Percentiles rank a stretch among this genome's conserved stretches.
These are phyloP conservation scores for Phytophthora pinifolia DNA, from an alignment of 352 stramenopile species.

Conservation along the genomic window DNA sequence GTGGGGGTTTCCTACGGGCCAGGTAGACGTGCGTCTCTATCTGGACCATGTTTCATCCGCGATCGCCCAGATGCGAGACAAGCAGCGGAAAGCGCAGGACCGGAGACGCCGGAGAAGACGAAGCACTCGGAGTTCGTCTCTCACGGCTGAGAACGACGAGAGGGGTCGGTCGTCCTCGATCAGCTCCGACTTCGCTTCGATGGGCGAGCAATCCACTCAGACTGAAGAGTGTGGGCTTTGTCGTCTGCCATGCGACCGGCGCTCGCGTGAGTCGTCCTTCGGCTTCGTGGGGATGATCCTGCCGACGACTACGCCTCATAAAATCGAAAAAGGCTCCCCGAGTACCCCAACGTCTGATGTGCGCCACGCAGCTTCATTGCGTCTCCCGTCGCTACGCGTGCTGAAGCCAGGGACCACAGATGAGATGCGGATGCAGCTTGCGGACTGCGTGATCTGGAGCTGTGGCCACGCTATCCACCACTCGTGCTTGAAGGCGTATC, in stretches of 20 bases:
- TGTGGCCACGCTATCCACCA: slow-evolving; percentile 76
- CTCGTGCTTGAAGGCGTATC: slow-evolving; percentile 68
- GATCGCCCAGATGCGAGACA: slow-evolving; percentile 53
- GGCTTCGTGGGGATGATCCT: slow-evolving; percentile 73
- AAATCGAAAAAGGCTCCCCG: slow-evolving; percentile 25
- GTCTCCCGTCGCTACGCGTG: slow-evolving; percentile 31
- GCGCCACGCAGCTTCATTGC: slow-evolving; percentile 12
- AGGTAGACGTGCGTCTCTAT: slow-evolving; percentile 67
- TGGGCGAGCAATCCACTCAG: slow-evolving; percentile 32
- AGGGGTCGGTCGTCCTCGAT: slow-evolving; percentile 22
- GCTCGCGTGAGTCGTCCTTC: slow-evolving; percentile 46
- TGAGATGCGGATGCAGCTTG: slow-evolving; percentile 38
- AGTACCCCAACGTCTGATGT: slow-evolving; percentile 8
- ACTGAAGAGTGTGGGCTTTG: slow-evolving; percentile 65
- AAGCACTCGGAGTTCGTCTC: slow-evolving; percentile 34
- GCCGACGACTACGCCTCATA: slow-evolving; percentile 51
- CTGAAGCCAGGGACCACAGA: slow-evolving; percentile 30
- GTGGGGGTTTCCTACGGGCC: slow-evolving; percentile 79
- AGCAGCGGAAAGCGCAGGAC: slow-evolving; percentile 36
- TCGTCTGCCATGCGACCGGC: slow-evolving; percentile 52
- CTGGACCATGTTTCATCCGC: slow-evolving; percentile 66
- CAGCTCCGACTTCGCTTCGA: slow-evolving; percentile 18
- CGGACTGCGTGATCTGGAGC: slow-evolving; percentile 59
- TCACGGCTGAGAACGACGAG: slow-evolving; percentile 16
- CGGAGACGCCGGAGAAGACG: slow-evolving; percentile 38